phyloP scores from a whole-genome alignment of 371 early-diverging fungal species.

The Coemansia sp. region DNA sequence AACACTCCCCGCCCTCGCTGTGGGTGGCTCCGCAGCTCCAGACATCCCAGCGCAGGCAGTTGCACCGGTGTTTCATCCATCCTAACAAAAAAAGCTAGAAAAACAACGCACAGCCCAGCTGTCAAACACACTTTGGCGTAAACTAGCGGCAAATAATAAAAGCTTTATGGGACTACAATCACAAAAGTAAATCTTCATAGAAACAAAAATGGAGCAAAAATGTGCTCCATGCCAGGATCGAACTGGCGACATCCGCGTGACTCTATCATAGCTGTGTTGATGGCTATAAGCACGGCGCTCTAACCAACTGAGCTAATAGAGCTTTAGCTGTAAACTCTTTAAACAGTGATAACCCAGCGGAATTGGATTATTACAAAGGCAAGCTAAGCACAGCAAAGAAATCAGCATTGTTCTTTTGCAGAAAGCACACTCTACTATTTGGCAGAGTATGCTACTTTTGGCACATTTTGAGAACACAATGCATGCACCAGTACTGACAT shows the following conservation, averaged over 20 bases:
- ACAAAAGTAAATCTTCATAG: background rate
- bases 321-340: background rate
- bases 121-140: background rate
- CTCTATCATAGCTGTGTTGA: slow-evolving; percentile 30
- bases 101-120: background rate
- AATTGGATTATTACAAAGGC: too few relatives aligned
- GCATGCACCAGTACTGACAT: too few relatives aligned
- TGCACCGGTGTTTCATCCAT: background rate
- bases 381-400: too few relatives aligned
- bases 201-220: slow-evolving; percentile 5
- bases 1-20: slow-evolving; percentile 65
- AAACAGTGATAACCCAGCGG: too few relatives aligned
- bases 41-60: slow-evolving; percentile 23
- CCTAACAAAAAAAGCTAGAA: background rate
- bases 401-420: too few relatives aligned
- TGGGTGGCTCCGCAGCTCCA: slow-evolving; percentile 57
- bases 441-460: too few relatives aligned
- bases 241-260: slow-evolving; percentile 53
- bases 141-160: background rate
- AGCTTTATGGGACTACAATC: background rate
- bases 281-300: slow-evolving; percentile 52
- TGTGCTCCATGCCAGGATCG: slow-evolving; percentile 54
- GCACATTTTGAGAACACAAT: too few relatives aligned
- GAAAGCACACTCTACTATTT: too few relatives aligned
- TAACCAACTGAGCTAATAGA: slow-evolving; percentile 45